Conservation (phyloP, 116 monocot species). For the Papilionanthe hybrid region DNA sequence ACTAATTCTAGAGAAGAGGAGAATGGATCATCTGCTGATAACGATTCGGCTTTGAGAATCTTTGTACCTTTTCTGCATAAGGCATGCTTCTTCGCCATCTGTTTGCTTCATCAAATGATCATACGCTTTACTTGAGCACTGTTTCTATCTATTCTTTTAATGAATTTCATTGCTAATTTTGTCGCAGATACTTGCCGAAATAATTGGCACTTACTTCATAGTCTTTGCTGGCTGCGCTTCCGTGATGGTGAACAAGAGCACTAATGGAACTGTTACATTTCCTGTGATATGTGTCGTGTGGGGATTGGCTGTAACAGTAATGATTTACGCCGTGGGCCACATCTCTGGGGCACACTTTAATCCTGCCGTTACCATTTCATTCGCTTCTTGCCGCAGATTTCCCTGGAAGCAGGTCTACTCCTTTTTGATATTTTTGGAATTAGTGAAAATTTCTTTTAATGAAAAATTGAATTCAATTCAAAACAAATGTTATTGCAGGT, state of each 20-base stretch:
- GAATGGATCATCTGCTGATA: neutral
- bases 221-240: slow-evolving; percentile 60
- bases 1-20: neutral
- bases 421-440: neutral
- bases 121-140: neutral
- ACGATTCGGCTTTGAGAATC: neutral
- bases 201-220: slow-evolving; percentile 49
- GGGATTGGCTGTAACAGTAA: slow-evolving; percentile 53
- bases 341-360: slow-evolving; percentile 69
- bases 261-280: slow-evolving; percentile 35
- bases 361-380: slow-evolving; percentile 63
- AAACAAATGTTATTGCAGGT: slow-evolving; percentile 28
- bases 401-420: slow-evolving; percentile 34
- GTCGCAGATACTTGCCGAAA: slow-evolving; percentile 44
- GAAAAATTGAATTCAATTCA: neutral
- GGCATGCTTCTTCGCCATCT: neutral
- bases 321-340: slow-evolving; percentile 61
- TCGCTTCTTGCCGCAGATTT: slow-evolving; percentile 39
- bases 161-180: neutral
- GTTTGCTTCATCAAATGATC: neutral
- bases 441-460: neutral
- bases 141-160: too few species aligned
- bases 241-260: slow-evolving; percentile 49
- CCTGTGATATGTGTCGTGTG: slow-evolving; percentile 53
- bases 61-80: neutral